Evolutionary conservation across 768 basidiomycete genomes (phyloP).

Genomic region (Trametes sanguinea): DNA sequence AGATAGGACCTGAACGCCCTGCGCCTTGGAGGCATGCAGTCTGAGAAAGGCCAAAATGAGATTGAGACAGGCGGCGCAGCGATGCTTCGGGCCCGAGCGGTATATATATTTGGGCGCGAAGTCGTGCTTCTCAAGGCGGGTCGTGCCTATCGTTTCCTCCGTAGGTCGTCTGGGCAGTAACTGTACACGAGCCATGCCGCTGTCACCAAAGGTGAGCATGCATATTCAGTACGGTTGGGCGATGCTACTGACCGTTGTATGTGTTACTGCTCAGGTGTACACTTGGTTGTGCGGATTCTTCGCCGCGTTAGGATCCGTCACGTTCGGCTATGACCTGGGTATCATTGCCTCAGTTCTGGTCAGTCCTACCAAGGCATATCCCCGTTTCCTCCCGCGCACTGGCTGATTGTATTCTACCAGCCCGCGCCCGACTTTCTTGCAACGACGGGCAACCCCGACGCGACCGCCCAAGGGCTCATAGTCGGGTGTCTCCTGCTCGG

Average conservation of each 20-base stretch:
- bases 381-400: neutral
- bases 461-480: slow-evolving; percentile 26
- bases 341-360: slow-evolving; percentile 49
- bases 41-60: neutral
- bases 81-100: neutral
- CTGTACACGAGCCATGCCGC: neutral
- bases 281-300: slow-evolving; percentile 57
- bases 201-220: slow-evolving; percentile 12
- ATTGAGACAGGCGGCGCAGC: neutral
- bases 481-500: slow-evolving; percentile 30
- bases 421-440: slow-evolving; percentile 26
- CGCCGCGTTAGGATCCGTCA: slow-evolving; percentile 36
- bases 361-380: neutral
- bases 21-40: neutral
- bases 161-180: no score
- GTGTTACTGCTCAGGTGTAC: slow-evolving; percentile 34
- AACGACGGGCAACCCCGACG: slow-evolving; percentile 23
- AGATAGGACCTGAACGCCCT: neutral
- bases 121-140: neutral
- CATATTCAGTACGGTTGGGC: no score
- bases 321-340: slow-evolving; percentile 54
- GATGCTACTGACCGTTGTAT: no score
- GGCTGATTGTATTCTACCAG: neutral
- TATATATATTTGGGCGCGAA: neutral
- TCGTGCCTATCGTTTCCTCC: neutral